Evolutionary conservation across 73 alveolate genomes (phyloP).

Genomic region (Paramecium sexaurelia): DNA sequence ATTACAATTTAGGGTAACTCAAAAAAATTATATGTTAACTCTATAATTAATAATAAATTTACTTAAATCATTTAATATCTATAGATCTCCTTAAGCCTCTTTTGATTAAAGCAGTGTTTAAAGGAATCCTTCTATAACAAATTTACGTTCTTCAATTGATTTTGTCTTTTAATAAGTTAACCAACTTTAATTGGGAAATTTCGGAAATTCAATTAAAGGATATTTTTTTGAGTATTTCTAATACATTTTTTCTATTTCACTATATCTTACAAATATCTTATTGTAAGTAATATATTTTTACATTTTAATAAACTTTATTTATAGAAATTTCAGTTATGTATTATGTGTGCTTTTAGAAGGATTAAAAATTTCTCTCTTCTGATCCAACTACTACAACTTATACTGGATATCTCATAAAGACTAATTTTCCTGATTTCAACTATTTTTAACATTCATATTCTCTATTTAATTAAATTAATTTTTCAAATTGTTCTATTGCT

Average conservation of each 20-base stretch:
- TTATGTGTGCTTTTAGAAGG: slow-evolving; percentile 1
- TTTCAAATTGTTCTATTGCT: slow-evolving; percentile 1
- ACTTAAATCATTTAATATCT: neutral
- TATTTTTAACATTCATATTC: neutral
- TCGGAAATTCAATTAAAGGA: neutral
- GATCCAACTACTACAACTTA: slow-evolving; percentile 31
- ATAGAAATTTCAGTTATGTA: slow-evolving; percentile 11
- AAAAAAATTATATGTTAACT: slow-evolving; percentile 31
- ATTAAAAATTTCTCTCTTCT: slow-evolving; percentile 9
- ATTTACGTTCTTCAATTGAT: slow-evolving; percentile 40
- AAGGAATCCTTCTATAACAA: neutral
- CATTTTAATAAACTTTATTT: slow-evolving; percentile 18
- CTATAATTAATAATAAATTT: neutral
- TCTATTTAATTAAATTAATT: neutral
- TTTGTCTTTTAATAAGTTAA: slow-evolving; percentile 4
- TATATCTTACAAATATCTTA: slow-evolving; percentile 13
- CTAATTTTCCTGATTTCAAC: neutral
- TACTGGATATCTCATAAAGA: slow-evolving; percentile 18
- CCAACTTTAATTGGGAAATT: slow-evolving; percentile 34
- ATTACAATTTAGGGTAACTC: neutral
- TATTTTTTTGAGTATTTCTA: slow-evolving; percentile 3
- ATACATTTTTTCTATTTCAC: neutral
- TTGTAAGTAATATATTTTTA: neutral
- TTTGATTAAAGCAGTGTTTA: neutral
- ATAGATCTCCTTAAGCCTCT: neutral